Base-by-base conservation (phyloP, 208 protist genomes). In the Wallacemonas collosoma region DNA sequence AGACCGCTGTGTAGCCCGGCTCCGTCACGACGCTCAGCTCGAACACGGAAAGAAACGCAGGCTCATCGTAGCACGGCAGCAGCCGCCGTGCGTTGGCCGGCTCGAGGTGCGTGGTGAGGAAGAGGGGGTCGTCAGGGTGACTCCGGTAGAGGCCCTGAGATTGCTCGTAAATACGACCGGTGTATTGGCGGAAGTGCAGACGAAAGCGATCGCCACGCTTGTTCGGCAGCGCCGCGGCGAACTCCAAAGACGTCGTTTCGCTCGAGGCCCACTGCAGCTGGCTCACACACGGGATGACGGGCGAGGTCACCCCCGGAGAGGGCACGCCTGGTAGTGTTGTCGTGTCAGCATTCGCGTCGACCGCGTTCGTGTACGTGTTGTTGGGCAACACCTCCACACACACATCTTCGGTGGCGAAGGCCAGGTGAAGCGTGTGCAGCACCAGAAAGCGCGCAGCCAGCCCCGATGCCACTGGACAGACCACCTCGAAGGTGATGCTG, bases 51-150 rank as follows among this genome's bases (percentile, higher is more conserved):
- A 79, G 73, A 51, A 89, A 85, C 12, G 60, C 78, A 1, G 87
- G 89, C 69, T 93, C 85, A 65, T 95, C 89, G 61, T 87, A 93
- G 74, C 89, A 95, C 1, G 89, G 89, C 55, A 80, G 86, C 15
- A 93, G 50, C 1, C 73, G 70, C 9, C 89, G 79, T 4, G 89
- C 85, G 43, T 81, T 69, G 39, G 83, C 81, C 17, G 89, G 89
- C 71, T 93, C 87, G 6, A 93, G 76, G 51, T 91, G 85, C 2
- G 89, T 95, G 47, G 83, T 69, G 54, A 94, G 58, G 51, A 81
- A 79, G 15, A 71, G 57, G 3, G 41, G 66, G 50, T 93, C 76
- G 15, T 55, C 61, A n/a, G 14, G 35, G 67, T 68, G 75, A 17
- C 72, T 81, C 48, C 81, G 81, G 67, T 80, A 90, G 14, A 90